Percentiles rank a stretch among this genome's conserved stretches.
These are phyloP conservation scores for Lasiodiplodia hormozganensis DNA, from an alignment of 2,329 filamentous ascomycete genomes.

Conservation along the genomic window DNA sequence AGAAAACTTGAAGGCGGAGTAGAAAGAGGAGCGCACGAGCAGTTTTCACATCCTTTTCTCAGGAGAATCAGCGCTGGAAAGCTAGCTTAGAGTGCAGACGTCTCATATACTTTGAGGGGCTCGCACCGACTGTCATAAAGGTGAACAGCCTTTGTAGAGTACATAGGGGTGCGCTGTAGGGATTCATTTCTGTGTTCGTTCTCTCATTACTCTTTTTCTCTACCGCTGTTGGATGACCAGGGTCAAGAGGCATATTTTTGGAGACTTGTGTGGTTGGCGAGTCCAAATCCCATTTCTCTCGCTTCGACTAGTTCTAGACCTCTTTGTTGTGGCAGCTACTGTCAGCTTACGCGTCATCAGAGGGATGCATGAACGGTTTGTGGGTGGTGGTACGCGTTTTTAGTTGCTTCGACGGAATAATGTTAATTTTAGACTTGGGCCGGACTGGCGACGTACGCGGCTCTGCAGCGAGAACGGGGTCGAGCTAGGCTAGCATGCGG, in stretches of 20 bases:
- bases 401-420: not conserved
- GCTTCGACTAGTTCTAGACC: not conserved
- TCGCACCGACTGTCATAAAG: not conserved
- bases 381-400: conserved; percentile 5
- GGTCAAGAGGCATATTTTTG: conserved; percentile 3
- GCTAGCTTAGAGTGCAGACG: not conserved
- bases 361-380: not conserved
- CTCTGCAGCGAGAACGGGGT: not conserved
- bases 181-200: not conserved
- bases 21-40: not conserved
- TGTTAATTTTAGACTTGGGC: not conserved
- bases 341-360: conserved; percentile 11
- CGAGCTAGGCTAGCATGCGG: not conserved
- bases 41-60: not conserved
- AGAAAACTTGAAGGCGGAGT: not conserved
- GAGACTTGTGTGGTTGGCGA: not conserved
- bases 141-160: not conserved
- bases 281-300: not conserved
- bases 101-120: not conserved
- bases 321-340: not conserved
- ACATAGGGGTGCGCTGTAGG: conserved; percentile 13
- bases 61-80: not conserved
- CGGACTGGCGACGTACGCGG: not conserved
- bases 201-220: not conserved
- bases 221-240: conserved; percentile 2